Evolutionary conservation across 176 grass and related monocot genomes (phyloP), one percentile per base, ranked within the genome.

Genomic region (Aegilops sharonensis): DNA sequence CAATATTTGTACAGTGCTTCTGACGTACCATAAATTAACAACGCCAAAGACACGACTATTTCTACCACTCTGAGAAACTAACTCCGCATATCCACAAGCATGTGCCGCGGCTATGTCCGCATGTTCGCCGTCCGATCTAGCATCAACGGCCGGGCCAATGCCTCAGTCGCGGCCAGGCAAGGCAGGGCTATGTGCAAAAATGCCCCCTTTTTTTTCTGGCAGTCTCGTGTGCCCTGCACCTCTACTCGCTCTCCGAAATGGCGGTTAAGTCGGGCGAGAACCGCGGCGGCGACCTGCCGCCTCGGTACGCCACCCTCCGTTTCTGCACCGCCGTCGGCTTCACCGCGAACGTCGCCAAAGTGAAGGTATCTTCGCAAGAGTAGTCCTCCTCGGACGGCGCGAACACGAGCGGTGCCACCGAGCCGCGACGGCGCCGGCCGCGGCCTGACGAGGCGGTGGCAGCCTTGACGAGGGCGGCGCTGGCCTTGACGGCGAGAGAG

Each of bases 321-420:
- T 86, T 86, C 72, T 24, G 61, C 34, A 11, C 27, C 29, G 12
- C 68, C 21, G 15, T 2, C 15, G 35, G 23, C 56, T 86, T 88
- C 20, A 7, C 27, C 45, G 31, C 75, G 31, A 37, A 40, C 18
- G 17, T 61, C 35, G 54, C 40, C 1, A 17, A 5, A 6, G 42
- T 17, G 23, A 50, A 48, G 5, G 21, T 36, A 27, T 11, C 68
- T 10, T 85, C 72, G 31, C 43, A 71, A 2, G 59, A 20, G 66
- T 79, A 64, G 13, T 78, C 78, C 75, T 83, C 84, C 52, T 78
- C 78, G 64, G 85, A 89, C 9, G 82, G 83, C 23, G 64, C 67
- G 68, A 98, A 95, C 59, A 94, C 77, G 32, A 98, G 88, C 3
- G 91, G 96, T 9, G 70, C 81, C 78, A 94, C 95, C 0, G 80